Evolutionary conservation across 2,329 filamentous ascomycete genomes (phyloP).

Genomic region (Laburnicola sp.): DNA sequence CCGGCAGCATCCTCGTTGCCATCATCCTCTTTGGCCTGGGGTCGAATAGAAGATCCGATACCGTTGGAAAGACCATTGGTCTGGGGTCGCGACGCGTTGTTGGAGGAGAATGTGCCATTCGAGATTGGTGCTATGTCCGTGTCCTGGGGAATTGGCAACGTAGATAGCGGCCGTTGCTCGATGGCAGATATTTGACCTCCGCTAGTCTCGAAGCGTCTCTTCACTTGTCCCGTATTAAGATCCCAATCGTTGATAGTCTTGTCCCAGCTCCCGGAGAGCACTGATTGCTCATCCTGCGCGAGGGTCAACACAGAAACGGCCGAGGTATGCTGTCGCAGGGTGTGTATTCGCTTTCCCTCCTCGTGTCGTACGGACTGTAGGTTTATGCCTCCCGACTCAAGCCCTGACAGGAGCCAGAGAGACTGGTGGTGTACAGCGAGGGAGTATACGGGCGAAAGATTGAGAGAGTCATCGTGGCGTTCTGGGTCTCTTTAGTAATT

Average conservation of each 20-base stretch:
- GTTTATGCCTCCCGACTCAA: constrained; percentile 91
- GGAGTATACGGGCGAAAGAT: constrained; percentile 88
- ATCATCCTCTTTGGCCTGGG: constrained; percentile 31
- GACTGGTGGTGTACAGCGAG: constrained; percentile 87
- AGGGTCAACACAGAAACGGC: constrained; percentile 87
- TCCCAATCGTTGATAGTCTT: constrained; percentile 96
- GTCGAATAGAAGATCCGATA: constrained; percentile 35
- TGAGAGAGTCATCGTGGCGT: constrained; percentile 53
- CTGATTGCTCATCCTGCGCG: constrained; percentile 79
- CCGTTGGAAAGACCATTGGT: constrained; percentile 58
- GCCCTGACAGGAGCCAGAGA: constrained; percentile 86
- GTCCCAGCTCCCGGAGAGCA: constrained; percentile 95
- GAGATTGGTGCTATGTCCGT: constrained; percentile 57
- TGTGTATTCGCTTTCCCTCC: constrained; percentile 85
- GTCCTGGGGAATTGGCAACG: constrained; percentile 73
- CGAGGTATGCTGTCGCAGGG: constrained; percentile 80
- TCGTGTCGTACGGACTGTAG: constrained; percentile 91
- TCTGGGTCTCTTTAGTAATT: constrained; percentile 17
- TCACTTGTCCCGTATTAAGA: constrained; percentile 78
- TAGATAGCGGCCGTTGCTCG: constrained; percentile 78
- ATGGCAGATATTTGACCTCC: constrained; percentile 86
- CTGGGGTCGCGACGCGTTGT: constrained; percentile 64
- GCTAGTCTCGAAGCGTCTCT: constrained; percentile 74
- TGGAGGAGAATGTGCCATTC: constrained; percentile 75
- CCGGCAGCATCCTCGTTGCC: constrained; percentile 62